Evolutionary conservation across 2,329 filamentous ascomycete genomes (phyloP).

Genomic region (Simplicillium aogashimaense): DNA sequence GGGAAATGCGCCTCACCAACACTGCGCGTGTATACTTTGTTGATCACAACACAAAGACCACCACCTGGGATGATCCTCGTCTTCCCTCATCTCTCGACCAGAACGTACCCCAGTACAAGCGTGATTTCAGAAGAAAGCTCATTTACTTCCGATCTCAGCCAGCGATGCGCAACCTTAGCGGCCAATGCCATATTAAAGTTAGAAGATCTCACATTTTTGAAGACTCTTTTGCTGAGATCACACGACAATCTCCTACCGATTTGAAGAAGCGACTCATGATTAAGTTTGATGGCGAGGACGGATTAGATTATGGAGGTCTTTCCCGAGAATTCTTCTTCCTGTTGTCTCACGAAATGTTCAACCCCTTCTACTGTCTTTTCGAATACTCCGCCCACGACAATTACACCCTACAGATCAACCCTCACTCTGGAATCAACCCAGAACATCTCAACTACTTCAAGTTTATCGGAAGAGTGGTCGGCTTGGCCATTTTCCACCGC

Average conservation of each 20-base stretch:
- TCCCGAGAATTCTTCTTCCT: constrained; percentile 99
- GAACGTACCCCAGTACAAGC: constrained; percentile 98
- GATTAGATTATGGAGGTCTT: constrained; percentile 93
- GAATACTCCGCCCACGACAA: constrained; percentile 99
- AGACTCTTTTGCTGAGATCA: constrained; percentile 97
- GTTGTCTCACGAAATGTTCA: constrained; percentile 99
- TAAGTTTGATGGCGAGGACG: constrained; percentile 98
- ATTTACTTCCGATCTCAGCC: constrained; percentile 99
- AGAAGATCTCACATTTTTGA: constrained; percentile 95
- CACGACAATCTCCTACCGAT: constrained; percentile 88
- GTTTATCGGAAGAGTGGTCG: constrained; percentile 96
- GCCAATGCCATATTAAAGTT: constrained; percentile 97
- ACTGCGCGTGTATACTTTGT: constrained; percentile 98
- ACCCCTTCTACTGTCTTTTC: constrained; percentile 98
- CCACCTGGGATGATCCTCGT: constrained; percentile 95
- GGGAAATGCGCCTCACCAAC: constrained; percentile 99
- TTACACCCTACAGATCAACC: constrained; percentile 99
- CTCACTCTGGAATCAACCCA: constrained; percentile 96
- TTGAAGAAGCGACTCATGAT: constrained; percentile 99
- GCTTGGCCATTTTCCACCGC: constrained; percentile 93
- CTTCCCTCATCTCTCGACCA: constrained; percentile 93
- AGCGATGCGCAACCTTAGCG: constrained; percentile 86
- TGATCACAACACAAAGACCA: constrained; percentile 99
- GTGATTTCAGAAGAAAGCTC: constrained; percentile 93
- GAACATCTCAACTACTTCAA: constrained; percentile 99